Base-by-base conservation (phyloP, 2,329 filamentous ascomycete genomes). In the Clonostachys rosea region DNA sequence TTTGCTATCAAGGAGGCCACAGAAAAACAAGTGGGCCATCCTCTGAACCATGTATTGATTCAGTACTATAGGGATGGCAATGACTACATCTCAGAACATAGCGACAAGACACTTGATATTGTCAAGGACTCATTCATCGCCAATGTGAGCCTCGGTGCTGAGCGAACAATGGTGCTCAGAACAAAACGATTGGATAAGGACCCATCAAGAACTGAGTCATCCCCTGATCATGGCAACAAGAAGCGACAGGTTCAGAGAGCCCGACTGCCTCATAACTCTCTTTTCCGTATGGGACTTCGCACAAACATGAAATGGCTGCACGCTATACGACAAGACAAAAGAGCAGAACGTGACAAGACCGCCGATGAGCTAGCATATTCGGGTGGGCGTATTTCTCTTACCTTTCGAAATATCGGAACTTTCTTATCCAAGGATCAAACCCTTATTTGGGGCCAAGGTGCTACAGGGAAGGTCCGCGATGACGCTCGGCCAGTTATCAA, bases 81-180 rank as follows among this genome's bases (percentile, higher is more conserved):
- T 43, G 94, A 99, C 66, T 90, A 90, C 62, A 99, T 99, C 52
- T 94, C 89, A 1, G 94, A 99, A 62, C 94, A 99, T 61, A 95
- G 90, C 37, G 94, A 99, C 64, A 99, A 99, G 69, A 96, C 92
- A 0, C 74, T 99, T 20, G 94, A 99, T 62, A 94, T 99, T 48
- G 84, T 83, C 12, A 81, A 79, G 24, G 83, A 77, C 5, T 94
- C 88, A 20, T 91, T 78, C 50, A 95, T 99, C 54, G 90, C 91
- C 54, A 99, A 97, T 60, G 83, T 96, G 44, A 96, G 90, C 54
- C 78, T 97, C n/a, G 94, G 94, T 2, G 91, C 92, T 1, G 85
- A 95, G 67, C 78, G 94, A 46, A 91, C 84, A 3, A 96, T 97
- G 91, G 78, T 88, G 0, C 79, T 99, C 35, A 83, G 94, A 45